phyloP scores from a whole-genome alignment of 108 stramenopile species.

The Fistulifera pelliculosa region DNA sequence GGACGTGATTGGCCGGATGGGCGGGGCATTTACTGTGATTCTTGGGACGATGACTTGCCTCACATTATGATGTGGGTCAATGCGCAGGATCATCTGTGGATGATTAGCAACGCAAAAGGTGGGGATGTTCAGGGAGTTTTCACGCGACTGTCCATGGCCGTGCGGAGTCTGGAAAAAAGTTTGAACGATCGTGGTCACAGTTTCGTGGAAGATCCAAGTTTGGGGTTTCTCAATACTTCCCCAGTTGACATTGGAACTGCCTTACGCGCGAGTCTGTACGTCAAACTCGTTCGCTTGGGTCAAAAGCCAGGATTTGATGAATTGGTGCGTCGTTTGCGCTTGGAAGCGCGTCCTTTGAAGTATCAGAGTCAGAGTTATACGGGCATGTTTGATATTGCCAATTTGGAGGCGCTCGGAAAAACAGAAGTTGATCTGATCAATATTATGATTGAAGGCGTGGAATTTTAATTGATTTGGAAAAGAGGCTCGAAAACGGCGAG shows the following conservation, averaged over 20 bases:
- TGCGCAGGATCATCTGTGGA: slow-evolving; percentile 86
- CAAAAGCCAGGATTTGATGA: slow-evolving; percentile 55
- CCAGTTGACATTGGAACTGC: slow-evolving; percentile 86
- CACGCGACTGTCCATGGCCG: slow-evolving; percentile 41
- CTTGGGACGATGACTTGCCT: slow-evolving; percentile 34
- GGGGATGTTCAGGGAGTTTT: slow-evolving; percentile 88
- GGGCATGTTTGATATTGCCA: slow-evolving; percentile 82
- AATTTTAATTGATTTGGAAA: slow-evolving; percentile 73
- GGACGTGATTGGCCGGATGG: slow-evolving; percentile 86
- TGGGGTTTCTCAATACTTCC: slow-evolving; percentile 73
- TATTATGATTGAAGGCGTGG: slow-evolving; percentile 86
- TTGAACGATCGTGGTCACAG: slow-evolving; percentile 39
- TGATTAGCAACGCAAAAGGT: slow-evolving; percentile 78
- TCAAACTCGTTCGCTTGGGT: slow-evolving; percentile 65
- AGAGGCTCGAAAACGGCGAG: slow-evolving; percentile 54
- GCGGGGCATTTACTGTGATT: slow-evolving; percentile 61
- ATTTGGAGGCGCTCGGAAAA: slow-evolving; percentile 80
- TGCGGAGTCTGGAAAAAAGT: slow-evolving; percentile 46
- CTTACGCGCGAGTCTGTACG: slow-evolving; percentile 75
- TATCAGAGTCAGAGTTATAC: slow-evolving; percentile 37
- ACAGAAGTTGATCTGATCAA: slow-evolving; percentile 87
- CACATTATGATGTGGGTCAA: slow-evolving; percentile 87
- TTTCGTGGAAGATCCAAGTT: slow-evolving; percentile 41
- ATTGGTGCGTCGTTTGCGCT: slow-evolving; percentile 37
- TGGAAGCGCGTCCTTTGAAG: slow-evolving; percentile 45